Evolutionary conservation across 768 basidiomycete genomes (phyloP), one percentile per base, ranked within the genome.

Genomic region (Melanogaster broomeanus): DNA sequence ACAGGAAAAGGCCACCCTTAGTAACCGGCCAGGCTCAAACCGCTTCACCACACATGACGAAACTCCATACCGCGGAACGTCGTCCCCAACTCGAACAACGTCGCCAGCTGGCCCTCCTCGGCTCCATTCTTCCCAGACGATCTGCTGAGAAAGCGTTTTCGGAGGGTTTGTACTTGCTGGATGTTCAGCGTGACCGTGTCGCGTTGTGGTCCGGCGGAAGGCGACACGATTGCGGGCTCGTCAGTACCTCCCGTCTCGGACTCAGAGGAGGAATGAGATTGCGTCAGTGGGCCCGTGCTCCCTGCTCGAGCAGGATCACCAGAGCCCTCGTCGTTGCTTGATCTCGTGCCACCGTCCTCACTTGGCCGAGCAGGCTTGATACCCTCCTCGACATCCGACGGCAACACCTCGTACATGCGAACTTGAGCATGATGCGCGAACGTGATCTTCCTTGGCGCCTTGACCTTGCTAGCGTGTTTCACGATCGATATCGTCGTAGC

Each of bases 361-460:
- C 35, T 18, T n/a, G 6, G 35, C 18, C 18, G 35, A 19, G 13
- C 18, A 37, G n/a, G n/a, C 3, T 37, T 11, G 35, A 37, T 18
- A 13, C 7, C 8, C 3, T 37, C 47, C 41, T 48, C 41, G 38
- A 6, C 25, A 18, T 42, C 46, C 18, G 28, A n/a, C 47, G 54
- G 61, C 6, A 60, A 61, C 42, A 56, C 30, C 13, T 3, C 22
- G 18, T 61, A 67, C 11, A 65, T 55, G 6, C 55, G 30, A 41
- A 66, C 50, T 10, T 42, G 58, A 25, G 65, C 65, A 13, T 53
- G 61, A 24, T 65, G 25, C 27, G 63, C 59, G 42, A 65, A 61
- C 38, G 49, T 61, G 30, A 63, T 66, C 45, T 63, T 67, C 42
- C 58, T 68, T 15, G 53, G 63, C 8, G 58, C 54, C 56, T 59